phyloP scores from a whole-genome alignment of 2,329 filamentous ascomycete species.

The Lachnellula willkommii region DNA sequence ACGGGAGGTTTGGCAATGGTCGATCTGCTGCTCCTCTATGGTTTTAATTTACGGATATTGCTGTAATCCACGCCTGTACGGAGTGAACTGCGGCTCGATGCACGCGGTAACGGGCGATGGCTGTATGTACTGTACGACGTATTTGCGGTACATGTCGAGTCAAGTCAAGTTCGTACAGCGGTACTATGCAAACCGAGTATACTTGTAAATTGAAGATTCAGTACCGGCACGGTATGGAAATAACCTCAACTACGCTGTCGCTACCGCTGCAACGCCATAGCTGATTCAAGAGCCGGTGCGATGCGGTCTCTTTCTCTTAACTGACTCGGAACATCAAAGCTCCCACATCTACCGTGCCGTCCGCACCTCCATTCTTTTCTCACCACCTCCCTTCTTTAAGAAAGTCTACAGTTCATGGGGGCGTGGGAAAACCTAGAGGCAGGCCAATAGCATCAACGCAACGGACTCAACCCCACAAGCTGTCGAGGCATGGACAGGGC shows the following conservation, averaged over 20 bases:
- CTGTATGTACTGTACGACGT: no score
- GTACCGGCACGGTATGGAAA: background rate
- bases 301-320: conserved; percentile 1
- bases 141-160: no score
- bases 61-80: no score
- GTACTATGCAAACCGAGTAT: no score
- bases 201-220: no score
- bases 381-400: background rate
- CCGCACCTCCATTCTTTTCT: conserved; percentile 4
- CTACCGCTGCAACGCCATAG: background rate
- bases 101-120: no score
- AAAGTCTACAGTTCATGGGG: conserved; percentile 1
- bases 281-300: conserved; percentile 1
- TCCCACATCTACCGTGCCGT: conserved; percentile 15
- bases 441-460: background rate
- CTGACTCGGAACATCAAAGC: conserved; percentile 7
- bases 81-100: no score
- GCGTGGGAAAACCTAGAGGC: background rate
- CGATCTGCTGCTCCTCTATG: no score
- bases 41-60: no score
- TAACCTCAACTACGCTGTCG: background rate
- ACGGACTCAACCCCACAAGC: background rate
- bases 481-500: background rate
- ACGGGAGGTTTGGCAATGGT: no score
- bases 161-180: no score